Evolutionary conservation across 2,329 filamentous ascomycete species (phyloP).

Genomic region (Fusarium xyrophilum): DNA sequence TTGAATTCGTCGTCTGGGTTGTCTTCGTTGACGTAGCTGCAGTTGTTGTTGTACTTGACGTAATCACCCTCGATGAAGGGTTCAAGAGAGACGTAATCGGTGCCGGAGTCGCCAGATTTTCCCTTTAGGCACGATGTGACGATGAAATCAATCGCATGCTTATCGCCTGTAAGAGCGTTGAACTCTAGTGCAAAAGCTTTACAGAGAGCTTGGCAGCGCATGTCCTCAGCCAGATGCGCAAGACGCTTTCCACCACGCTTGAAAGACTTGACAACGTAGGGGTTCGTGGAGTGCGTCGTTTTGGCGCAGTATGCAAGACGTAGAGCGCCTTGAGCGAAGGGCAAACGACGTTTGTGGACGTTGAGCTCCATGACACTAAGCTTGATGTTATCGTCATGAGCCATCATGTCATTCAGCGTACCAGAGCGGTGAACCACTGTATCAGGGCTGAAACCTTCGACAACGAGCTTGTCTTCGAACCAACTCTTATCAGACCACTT

Average conservation of each 20-base stretch:
- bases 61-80: slow-evolving; percentile 47
- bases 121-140: slow-evolving; percentile 44
- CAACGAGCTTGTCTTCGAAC: slow-evolving; percentile 7
- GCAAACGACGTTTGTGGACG: slow-evolving; percentile 42
- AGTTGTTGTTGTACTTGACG: slow-evolving; percentile 51
- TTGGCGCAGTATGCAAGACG: slow-evolving; percentile 47
- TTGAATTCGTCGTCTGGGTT: slow-evolving; percentile 34
- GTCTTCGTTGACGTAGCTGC: slow-evolving; percentile 43
- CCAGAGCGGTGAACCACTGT: slow-evolving; percentile 35
- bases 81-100: slow-evolving; percentile 45
- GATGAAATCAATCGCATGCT: slow-evolving; percentile 43
- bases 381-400: slow-evolving; percentile 45
- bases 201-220: slow-evolving; percentile 50
- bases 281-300: slow-evolving; percentile 33
- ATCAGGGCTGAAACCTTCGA: slow-evolving; percentile 43
- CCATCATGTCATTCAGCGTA: slow-evolving; percentile 49
- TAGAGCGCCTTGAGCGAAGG: slow-evolving; percentile 42
- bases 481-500: neutral
- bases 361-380: slow-evolving; percentile 45
- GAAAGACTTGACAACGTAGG: slow-evolving; percentile 49
- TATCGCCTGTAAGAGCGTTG: slow-evolving; percentile 41
- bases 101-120: slow-evolving; percentile 2
- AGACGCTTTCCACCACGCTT: slow-evolving; percentile 32
- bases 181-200: slow-evolving; percentile 52
- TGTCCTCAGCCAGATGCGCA: slow-evolving; percentile 47